Base-by-base conservation (phyloP, 164 flowering plant species). In the Platanus orientalis region DNA sequence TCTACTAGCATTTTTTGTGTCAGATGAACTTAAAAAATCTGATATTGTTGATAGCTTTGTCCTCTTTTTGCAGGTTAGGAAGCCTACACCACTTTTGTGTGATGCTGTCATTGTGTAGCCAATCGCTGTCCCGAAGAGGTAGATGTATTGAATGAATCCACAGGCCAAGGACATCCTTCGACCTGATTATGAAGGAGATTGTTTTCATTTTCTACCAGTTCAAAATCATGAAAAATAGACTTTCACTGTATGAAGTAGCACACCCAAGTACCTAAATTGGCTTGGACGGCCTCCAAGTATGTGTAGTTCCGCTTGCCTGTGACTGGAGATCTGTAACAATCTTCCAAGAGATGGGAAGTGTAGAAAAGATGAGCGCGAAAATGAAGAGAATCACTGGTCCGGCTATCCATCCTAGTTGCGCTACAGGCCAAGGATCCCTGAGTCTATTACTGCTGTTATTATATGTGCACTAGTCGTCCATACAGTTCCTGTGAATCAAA, bases 51-150 rank as follows among this genome's bases (percentile, higher is more conserved):
- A n/a, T n/a, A n/a, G n/a, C n/a, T n/a, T n/a, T n/a, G n/a, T n/a
- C n/a, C n/a, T n/a, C n/a, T n/a, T n/a, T n/a, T n/a, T n/a, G n/a
- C n/a, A n/a, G n/a, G n/a, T n/a, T n/a, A 21, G 27, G 3, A 39
- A 28, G 28, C 83, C 76, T 75, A 83, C 86, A 67, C 83, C 81
- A 77, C 69, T 75, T 88, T 82, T 28, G 66, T 78, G 3, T n/a
- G 88, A 68, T 24, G 86, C 77, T n/a, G 85, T 82, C 50, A 80
- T 69, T 0, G 84, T 79, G 72, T 76, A 83, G 36, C 85, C 84
- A 3, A 82, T 69, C 0, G 65, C 13, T 12, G 72, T 17, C 17
- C 86, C 83, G 23, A 58, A 13, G 52, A 82, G 78, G 61, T 60
- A 65, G 39, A 59, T 48, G 57, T 76, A 78, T 39, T 76, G 80